A percentile compares a stretch with the other conserved stretches of the same genome.
Evolutionary conservation across 257 asterid genomes (phyloP).

Genomic region (Salvia miltiorrhiza): DNA sequence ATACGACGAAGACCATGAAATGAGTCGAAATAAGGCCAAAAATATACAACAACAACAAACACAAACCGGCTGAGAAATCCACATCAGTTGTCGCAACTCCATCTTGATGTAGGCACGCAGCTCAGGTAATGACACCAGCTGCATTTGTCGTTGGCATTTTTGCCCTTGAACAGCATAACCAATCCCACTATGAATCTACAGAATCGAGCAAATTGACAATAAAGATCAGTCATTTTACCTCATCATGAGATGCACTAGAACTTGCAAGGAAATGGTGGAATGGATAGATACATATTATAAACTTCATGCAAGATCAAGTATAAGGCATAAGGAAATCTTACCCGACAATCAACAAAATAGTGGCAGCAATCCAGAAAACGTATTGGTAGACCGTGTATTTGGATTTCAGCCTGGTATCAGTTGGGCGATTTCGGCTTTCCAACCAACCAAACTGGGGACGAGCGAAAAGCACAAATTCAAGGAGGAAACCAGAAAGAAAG

Average conservation of each 20-base stretch:
- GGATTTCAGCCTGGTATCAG: conserved; percentile 58
- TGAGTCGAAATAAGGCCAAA: not conserved
- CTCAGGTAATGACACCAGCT: conserved; percentile 88
- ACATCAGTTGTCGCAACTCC: conserved; percentile 61
- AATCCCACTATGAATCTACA: conserved; percentile 62
- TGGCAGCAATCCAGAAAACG: conserved; percentile 44
- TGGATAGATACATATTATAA: not conserved
- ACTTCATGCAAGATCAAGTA: not conserved
- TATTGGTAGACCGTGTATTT: conserved; percentile 64
- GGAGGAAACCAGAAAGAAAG: conserved; percentile 71
- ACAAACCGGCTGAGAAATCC: not conserved
- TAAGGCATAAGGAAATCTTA: conserved; percentile 31
- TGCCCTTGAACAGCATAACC: conserved; percentile 75
- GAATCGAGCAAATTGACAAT: not conserved
- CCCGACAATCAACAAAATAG: conserved; percentile 57
- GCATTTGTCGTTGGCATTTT: conserved; percentile 66
- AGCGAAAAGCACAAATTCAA: conserved; percentile 64
- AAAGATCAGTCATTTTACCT: not conserved
- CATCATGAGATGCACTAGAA: not conserved
- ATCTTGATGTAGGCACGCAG: conserved; percentile 84
- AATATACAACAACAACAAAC: not conserved
- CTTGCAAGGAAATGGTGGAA: not conserved
- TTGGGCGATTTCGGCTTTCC: conserved; percentile 50
- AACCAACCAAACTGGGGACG: conserved; percentile 89
- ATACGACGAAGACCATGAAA: not conserved